Evolutionary conservation across 495 filamentous ascomycete species (phyloP), one percentile per base, ranked within the genome.

Genomic region (Mytilinidion resinicola): DNA sequence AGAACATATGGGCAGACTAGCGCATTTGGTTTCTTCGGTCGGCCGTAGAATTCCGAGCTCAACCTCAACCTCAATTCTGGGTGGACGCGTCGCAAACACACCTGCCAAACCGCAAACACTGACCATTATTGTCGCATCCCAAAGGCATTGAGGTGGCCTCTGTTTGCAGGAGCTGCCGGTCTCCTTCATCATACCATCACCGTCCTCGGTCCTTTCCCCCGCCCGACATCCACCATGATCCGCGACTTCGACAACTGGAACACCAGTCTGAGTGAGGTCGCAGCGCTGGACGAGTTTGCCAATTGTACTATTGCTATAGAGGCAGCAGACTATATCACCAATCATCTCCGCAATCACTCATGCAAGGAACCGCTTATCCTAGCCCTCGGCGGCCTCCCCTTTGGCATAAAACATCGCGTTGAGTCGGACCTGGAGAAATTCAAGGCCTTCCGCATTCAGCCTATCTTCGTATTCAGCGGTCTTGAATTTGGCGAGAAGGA

Each of bases 401-500:
- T 95, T 59, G 84, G 85, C 43, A 72, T 92, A 55, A 77, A 83
- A 66, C 71, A 70, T 35, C 83, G 84, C 52, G 86, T 97, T 55
- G 80, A 88, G 67, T 77, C 77, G 36, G 88, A 96, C 56, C 74
- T 99, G 5, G 78, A 82, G 61, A 73, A 76, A 63, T 80, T 91
- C 81, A 75, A 83, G 70, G 71, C 79, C 41, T 71, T 81, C 73
- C 69, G 78, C 53, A 85, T 90, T 44, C 81, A 71, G 33, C 88
- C 84, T 36, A 69, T 91, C 48, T 97, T 97, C 66, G 82, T 97
- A 49, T 97, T 99, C 73, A 85, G 88, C 70, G 95, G 95, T 35
- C 78, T 95, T 53, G 81, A 88, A 12, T 80, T 87, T 59, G 83
- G 81, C 46, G 87, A 84, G 58, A 82, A 85, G 59, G 85, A 91